Conservation (phyloP, 441 rosid species). For the Erysimum pusillum region DNA sequence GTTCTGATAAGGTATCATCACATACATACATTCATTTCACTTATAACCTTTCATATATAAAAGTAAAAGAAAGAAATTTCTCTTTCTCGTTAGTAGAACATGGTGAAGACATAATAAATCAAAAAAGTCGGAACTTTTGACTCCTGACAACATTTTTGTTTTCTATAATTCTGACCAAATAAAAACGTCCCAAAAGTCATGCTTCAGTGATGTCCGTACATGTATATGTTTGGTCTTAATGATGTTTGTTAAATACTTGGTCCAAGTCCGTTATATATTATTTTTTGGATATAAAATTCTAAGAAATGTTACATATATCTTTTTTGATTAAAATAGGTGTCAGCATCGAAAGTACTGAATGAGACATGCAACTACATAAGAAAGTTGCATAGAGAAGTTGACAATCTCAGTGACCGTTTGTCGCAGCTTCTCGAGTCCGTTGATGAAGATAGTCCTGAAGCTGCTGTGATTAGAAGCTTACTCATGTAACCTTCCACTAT, state of each 20-base stretch:
- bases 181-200: conserved; percentile 9
- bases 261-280: too few relatives aligned
- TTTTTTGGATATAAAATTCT: too few relatives aligned
- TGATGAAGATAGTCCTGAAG: conserved; percentile 81
- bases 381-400: conserved; percentile 79
- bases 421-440: conserved; percentile 73
- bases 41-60: neutral
- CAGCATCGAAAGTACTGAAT: conserved; percentile 75
- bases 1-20: conserved; percentile 73
- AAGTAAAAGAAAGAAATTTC: neutral
- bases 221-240: conserved; percentile 7
- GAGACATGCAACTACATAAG: conserved; percentile 87
- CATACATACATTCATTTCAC: neutral
- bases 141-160: conserved; percentile 47
- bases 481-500: conserved; percentile 55
- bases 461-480: conserved; percentile 74
- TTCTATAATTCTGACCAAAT: conserved; percentile 19
- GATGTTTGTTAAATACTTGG: neutral
- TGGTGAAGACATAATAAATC: conserved; percentile 26
- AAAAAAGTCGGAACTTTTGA: conserved; percentile 38
- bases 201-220: conserved; percentile 19
- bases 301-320: neutral
- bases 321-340: conserved; percentile 52
- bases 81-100: neutral
- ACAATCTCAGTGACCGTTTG: conserved; percentile 78